Evolutionary conservation across 306 rosid genomes (phyloP), one percentile per base, ranked within the genome.

Genomic region (Trifolium subterraneum): DNA sequence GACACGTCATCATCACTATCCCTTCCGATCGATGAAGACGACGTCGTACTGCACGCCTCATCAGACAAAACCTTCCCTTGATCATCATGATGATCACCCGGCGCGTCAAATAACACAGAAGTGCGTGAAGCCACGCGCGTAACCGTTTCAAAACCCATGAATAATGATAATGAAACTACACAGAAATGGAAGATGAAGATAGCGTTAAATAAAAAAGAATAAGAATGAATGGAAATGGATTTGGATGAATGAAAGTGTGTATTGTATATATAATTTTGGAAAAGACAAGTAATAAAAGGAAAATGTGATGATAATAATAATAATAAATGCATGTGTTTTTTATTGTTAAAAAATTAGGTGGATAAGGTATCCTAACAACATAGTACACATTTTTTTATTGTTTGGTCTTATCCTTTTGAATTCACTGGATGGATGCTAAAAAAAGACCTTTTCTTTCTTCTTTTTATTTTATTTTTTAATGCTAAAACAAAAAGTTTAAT

Each of bases 21-120:
- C 75, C 85, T 88, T 63, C 98, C 98, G 61, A 94, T 91, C 89
- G 98, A 93, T 8, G 97, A 91, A 13, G 93, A 87, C 42, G 94
- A 59, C 12, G 93, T 31, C 8, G 90, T 72, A 64, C 87, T 81
- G 68, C 88, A 87, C 63, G 27, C 45, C 33, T 79, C 89, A 23
- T 72, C 85, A 7, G 38, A 33, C 48, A 36, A 7, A 7, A 4
- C 42, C 75, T 79, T 76, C 19, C 39, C 44, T 7, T 48, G 10
- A 48, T n/a, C 18, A 7, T 10, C 16, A 6, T 20, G 22, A 56
- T 59, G 79, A 16, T n/a, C 73, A 74, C 39, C 70, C 65, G 75
- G 54, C 77, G 75, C 77, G 25, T 82, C 81, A 1, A 81, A 80
- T 19, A 81, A 71, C 42, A 50, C 59, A 45, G 86, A 55, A 3